A percentile compares a stretch with the other conserved stretches of the same genome.
These are phyloP conservation scores for Claviceps maximensis DNA, from an alignment of 2,329 filamentous ascomycete species.

Conservation along the genomic window DNA sequence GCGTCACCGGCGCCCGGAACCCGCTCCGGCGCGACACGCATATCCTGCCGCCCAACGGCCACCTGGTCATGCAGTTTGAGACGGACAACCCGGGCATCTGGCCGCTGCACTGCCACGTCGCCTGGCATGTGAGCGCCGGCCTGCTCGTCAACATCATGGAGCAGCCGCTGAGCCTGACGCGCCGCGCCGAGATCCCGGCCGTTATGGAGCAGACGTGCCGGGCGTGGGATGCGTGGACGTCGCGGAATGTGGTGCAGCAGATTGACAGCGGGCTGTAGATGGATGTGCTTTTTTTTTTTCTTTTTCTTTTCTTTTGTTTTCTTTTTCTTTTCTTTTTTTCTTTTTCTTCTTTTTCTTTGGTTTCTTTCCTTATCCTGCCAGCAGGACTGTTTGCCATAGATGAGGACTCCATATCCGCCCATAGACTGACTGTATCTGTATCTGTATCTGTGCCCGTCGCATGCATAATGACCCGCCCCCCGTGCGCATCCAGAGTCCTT, in stretches of 20 bases:
- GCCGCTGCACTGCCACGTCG: slow-evolving; percentile 38
- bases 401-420: no score
- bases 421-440: no score
- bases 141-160: background rate
- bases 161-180: background rate
- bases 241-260: background rate
- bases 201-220: background rate
- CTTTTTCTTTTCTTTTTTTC: background rate
- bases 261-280: background rate
- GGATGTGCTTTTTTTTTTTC: background rate
- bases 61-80: slow-evolving; percentile 36
- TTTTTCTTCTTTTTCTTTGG: no score
- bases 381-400: no score
- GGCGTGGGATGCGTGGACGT: background rate
- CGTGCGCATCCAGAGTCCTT: no score
- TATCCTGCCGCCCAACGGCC: slow-evolving; percentile 29
- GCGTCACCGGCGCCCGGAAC: slow-evolving; percentile 18
- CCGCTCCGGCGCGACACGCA: slow-evolving; percentile 40
- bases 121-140: slow-evolving; percentile 23
- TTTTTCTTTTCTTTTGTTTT: background rate
- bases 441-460: no score
- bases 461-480: no score
- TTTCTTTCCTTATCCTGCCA: background rate
- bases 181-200: background rate
- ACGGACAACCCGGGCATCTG: slow-evolving; percentile 36